Percentiles rank a stretch among this genome's conserved stretches.
Conservation (phyloP, 208 protist species). For the Jaenimonas drosophilae region DNA sequence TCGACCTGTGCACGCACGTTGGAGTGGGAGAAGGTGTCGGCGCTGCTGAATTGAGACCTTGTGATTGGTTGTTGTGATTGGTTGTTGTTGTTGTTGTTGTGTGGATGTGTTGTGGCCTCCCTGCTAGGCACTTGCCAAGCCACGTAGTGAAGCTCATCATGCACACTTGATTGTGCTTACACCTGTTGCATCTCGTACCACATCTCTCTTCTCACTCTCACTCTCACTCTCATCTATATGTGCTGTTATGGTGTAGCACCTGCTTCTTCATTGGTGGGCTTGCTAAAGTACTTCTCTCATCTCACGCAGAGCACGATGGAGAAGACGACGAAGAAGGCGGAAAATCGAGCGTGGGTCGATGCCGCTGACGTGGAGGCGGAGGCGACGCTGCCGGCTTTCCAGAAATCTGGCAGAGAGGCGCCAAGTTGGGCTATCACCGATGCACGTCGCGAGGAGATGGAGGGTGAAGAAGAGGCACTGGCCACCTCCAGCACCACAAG, state of each 20-base stretch:
- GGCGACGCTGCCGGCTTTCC: slow-evolving; percentile 20
- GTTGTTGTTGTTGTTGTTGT: background rate
- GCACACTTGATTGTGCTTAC: slow-evolving; percentile 1
- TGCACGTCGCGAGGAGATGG: slow-evolving; percentile 1
- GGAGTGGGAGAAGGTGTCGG: no score
- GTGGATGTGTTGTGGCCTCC: background rate
- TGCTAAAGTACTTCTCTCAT: background rate
- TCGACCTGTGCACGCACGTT: no score
- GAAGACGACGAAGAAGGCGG: background rate
- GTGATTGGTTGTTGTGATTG: slow-evolving; percentile 2
- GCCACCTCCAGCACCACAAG: slow-evolving; percentile 2
- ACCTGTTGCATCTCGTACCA: no score
- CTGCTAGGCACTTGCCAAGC: no score
- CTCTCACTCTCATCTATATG: background rate
- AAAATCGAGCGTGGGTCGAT: slow-evolving; percentile 48
- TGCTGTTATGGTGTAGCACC: background rate
- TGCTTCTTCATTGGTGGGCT: background rate
- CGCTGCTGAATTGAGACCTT: no score
- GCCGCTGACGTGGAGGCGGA: slow-evolving; percentile 32
- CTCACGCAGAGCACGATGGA: slow-evolving; percentile 3
- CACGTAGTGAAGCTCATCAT: no score
- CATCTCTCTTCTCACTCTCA: slow-evolving; percentile 2
- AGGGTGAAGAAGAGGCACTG: slow-evolving; percentile 6
- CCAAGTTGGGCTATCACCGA: slow-evolving; percentile 56
- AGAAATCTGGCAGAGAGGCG: slow-evolving; percentile 22